Base-by-base conservation (phyloP, 192 early-diverging fungal species). In the Mortierella claussenii region DNA sequence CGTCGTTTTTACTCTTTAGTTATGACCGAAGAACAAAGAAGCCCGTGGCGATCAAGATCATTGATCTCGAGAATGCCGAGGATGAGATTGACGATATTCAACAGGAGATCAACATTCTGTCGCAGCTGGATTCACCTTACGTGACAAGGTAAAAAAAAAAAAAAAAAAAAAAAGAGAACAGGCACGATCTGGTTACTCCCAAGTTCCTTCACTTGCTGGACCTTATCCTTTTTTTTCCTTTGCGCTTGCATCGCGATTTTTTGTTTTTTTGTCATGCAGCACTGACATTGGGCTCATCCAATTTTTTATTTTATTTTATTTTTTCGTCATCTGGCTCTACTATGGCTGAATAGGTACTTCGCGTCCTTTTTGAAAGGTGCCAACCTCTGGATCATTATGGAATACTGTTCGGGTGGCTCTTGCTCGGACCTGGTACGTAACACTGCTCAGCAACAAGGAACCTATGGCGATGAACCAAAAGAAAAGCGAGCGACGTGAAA, bases 41-140 rank as follows among this genome's bases (percentile, higher is more conserved):
- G 58, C 85, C 87, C 1, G 95, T 99, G 13, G 97, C 97, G 6
- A 97, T 99, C 68, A 99, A 99, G 79, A 93, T 98, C 45, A 97
- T 99, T 69, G 95, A 99, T 79, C 82, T 99, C 23, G 96, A 98
- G 79, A 93, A 87, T 69, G 93, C 94, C 20, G 97, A 99, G 79
- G 97, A 98, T 70, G 96, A 98, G 73, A 97, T 98, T 63, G 97
- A 98, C 69, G 97, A 99, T 86, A 97, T 99, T 75, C 97, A 97
- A 79, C 93, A 95, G 71, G 97, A 99, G 69, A 98, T 98, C 78
- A 89, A 87, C 52, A 97, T 99, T 54, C 82, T 99, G 28, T 96
- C 95, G 46, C 96, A 97, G 69, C 82, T 97, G 58, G 91, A 96
- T 79, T 95, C 95, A 10, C 86, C 86, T n/a, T 91, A 92, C 69